phyloP scores from a whole-genome alignment of 257 asterid genomes.

The Nicotiana sylvestris region DNA sequence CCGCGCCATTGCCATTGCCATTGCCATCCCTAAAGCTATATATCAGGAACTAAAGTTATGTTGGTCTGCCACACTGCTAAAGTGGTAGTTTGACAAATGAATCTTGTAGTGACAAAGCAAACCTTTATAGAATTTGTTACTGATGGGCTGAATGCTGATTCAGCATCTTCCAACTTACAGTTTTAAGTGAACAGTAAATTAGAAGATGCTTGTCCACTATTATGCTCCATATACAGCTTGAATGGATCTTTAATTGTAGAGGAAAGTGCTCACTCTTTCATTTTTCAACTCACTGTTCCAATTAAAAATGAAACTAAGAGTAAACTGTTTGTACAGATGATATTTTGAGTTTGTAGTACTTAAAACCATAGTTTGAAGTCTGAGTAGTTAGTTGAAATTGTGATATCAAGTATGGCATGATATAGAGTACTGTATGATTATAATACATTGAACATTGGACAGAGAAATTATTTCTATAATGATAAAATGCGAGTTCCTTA shows the following conservation, averaged over 20 bases:
- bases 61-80: background rate
- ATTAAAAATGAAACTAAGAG: background rate
- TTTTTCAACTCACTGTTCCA: background rate
- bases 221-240: background rate
- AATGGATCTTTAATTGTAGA: background rate
- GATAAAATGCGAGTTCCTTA: background rate
- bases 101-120: background rate
- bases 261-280: background rate
- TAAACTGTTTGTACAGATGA: background rate
- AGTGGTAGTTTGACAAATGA: conserved; percentile 8
- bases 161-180: background rate
- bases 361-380: background rate
- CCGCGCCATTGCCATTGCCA: too few species aligned
- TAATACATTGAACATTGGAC: background rate
- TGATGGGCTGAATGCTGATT: background rate
- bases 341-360: background rate
- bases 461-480: background rate
- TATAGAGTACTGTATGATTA: background rate
- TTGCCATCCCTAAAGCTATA: background rate
- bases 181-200: background rate
- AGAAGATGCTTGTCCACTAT: conserved; percentile 1
- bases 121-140: background rate
- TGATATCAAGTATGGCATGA: conserved; percentile 3
- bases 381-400: conserved; percentile 2
- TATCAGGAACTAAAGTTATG: conserved; percentile 4